phyloP scores from a whole-genome alignment of 2,329 filamentous ascomycete genomes.

The Epichloe glyceriae region DNA sequence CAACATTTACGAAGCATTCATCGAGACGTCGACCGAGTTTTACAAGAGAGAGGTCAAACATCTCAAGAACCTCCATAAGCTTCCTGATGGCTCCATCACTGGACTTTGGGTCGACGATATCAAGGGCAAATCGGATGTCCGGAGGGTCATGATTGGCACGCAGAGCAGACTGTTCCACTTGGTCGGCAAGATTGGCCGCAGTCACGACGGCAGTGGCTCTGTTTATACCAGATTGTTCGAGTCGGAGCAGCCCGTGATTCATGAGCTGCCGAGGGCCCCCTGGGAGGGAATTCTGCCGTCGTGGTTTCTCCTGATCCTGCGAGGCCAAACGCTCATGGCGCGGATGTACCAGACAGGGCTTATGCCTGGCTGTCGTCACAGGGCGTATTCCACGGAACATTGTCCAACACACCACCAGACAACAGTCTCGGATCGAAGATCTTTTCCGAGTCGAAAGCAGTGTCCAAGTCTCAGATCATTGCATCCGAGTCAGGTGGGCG shows the following conservation, averaged over 20 bases:
- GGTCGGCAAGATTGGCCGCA: slow-evolving; percentile 60
- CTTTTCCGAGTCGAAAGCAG: slow-evolving; percentile 65
- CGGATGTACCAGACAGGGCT: slow-evolving; percentile 52
- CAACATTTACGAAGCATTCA: slow-evolving; percentile 87
- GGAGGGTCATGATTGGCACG: slow-evolving; percentile 70
- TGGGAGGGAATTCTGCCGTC: slow-evolving; percentile 47
- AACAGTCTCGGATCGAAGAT: slow-evolving; percentile 57
- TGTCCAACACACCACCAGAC: slow-evolving; percentile 48
- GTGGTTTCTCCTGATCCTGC: slow-evolving; percentile 64
- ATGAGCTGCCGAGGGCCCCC: slow-evolving; percentile 52
- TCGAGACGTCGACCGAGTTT: slow-evolving; percentile 89
- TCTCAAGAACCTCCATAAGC: slow-evolving; percentile 68
- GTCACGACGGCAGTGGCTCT: slow-evolving; percentile 68
- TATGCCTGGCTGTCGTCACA: slow-evolving; percentile 88
- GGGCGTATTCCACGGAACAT: slow-evolving; percentile 75
- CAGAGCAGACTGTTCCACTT: slow-evolving; percentile 69
- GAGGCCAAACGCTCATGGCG: slow-evolving; percentile 41
- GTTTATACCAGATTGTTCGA: slow-evolving; percentile 86
- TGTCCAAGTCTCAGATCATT: slow-evolving; percentile 62
- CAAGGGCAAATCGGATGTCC: slow-evolving; percentile 52
- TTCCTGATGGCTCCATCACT: slow-evolving; percentile 69
- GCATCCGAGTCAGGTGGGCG: slow-evolving; percentile 52
- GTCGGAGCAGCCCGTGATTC: slow-evolving; percentile 62
- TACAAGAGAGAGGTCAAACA: slow-evolving; percentile 93
- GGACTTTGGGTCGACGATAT: slow-evolving; percentile 76